phyloP scores from a whole-genome alignment of 2,329 filamentous ascomycete genomes.

The Stachybotrys elegans region DNA sequence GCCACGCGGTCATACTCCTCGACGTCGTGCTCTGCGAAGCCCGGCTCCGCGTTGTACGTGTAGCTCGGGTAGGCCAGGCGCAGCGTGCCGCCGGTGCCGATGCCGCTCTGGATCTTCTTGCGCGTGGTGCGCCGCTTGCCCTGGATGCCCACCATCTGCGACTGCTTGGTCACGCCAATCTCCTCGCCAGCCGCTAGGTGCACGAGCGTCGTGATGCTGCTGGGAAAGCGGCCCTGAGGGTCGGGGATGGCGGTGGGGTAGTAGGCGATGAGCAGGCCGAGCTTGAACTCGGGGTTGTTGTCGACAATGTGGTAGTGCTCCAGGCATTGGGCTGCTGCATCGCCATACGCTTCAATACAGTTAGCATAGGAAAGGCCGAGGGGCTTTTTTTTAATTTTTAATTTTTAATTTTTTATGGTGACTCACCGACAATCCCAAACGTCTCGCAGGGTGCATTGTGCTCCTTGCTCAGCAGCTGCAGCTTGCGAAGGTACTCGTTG shows the following conservation, averaged over 20 bases:
- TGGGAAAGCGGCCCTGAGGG: conserved; percentile 34
- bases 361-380: too few species aligned
- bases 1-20: conserved; percentile 62
- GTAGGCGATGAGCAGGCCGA: conserved; percentile 38
- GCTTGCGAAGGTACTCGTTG: conserved; percentile 26
- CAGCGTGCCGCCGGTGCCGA: conserved; percentile 30
- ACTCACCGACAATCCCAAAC: conserved; percentile 37
- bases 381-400: too few species aligned
- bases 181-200: conserved; percentile 33
- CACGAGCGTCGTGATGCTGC: conserved; percentile 31
- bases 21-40: conserved; percentile 67
- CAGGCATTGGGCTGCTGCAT: conserved; percentile 36
- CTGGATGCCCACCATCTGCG: conserved; percentile 39
- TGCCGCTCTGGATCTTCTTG: conserved; percentile 27
- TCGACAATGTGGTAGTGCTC: conserved; percentile 40
- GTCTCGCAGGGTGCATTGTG: conserved; percentile 35
- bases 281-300: conserved; percentile 38
- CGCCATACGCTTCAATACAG: conserved; percentile 32
- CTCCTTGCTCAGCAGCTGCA: conserved; percentile 25
- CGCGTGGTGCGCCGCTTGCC: conserved; percentile 32
- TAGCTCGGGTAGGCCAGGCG: conserved; percentile 33
- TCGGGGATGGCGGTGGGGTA: conserved; percentile 40
- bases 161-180: conserved; percentile 34
- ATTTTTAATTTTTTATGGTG: background rate
- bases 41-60: conserved; percentile 45